Percentiles rank a stretch among this genome's conserved stretches.
These are phyloP conservation scores for Amyloporia xantha DNA, from an alignment of 768 basidiomycete genomes.

Conservation along the genomic window DNA sequence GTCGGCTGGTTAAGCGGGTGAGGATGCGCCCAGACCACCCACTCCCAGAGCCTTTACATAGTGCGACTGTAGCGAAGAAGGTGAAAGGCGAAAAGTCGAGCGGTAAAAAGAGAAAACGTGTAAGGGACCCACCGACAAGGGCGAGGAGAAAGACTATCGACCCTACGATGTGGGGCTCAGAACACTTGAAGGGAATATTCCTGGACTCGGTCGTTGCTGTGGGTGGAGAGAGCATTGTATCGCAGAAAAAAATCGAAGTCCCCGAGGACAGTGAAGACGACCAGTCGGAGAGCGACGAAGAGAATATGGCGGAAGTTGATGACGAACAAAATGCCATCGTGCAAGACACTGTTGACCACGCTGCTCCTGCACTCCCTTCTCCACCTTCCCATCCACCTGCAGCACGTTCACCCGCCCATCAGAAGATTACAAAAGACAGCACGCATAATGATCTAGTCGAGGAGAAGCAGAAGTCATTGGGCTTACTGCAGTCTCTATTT, in stretches of 20 bases:
- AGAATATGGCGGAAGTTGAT: neutral
- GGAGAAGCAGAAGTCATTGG: slow-evolving; percentile 42
- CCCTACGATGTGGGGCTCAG: slow-evolving; percentile 63
- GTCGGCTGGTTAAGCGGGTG: slow-evolving; percentile 58
- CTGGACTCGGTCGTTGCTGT: slow-evolving; percentile 29
- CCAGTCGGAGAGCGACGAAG: slow-evolving; percentile 3
- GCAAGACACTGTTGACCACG: neutral
- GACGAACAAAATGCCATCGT: neutral
- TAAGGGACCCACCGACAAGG: slow-evolving; percentile 46
- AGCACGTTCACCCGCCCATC: neutral
- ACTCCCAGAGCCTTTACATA: slow-evolving; percentile 30
- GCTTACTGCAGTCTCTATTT: slow-evolving; percentile 48
- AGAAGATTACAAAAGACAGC: neutral
- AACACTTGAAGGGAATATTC: slow-evolving; percentile 64
- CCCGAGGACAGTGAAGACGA: neutral
- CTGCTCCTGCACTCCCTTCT: slow-evolving; percentile 1
- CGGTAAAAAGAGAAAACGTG: slow-evolving; percentile 33
- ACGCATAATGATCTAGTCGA: slow-evolving; percentile 25
- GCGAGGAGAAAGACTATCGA: slow-evolving; percentile 65
- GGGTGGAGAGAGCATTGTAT: neutral
- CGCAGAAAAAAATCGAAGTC: neutral
- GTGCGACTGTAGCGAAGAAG: slow-evolving; percentile 4
- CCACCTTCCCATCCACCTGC: slow-evolving; percentile 7
- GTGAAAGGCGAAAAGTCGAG: slow-evolving; percentile 12
- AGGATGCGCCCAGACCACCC: slow-evolving; percentile 67